Evolutionary conservation across 73 alveolate species (phyloP), one percentile per base, ranked within the genome.

Genomic region (Strombidium stylifer): DNA sequence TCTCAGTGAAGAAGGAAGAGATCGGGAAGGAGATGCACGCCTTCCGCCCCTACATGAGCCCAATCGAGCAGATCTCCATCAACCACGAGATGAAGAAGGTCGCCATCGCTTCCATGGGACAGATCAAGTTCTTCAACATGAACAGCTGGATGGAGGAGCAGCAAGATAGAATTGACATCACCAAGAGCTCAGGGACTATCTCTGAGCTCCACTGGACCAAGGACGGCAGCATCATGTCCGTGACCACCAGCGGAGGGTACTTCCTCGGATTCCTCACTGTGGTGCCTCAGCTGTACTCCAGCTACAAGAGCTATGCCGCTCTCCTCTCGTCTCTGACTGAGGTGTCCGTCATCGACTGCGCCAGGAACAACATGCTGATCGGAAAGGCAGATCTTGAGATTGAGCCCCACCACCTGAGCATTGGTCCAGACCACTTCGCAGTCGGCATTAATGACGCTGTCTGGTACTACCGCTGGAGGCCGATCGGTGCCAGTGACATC

Each of bases 141-240:
- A 73, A 68, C 37, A 78, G 86, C 21, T 88, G 93, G 91, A 65
- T 82, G 37, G 99, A 94, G 82, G 70, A 62, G n/a, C 44, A 30
- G 3, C 70, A 69, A 8, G 96, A 87, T 36, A 70, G 84, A 61
- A 76, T 87, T 39, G 90, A 67, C 8, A 74, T 87, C n/a, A 75
- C 93, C 1, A 81, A 59, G 55, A 54, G 58, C 32, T 84, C 87
- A 0, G 98, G 97, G 27, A 85, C 74, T 48, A 94, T 94, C 61
- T 75, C 95, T 27, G 76, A 69, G 45, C 62, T 94, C 75, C 69
- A 58, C 48, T 97, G 99, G 99, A 74, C 97, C 15, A 77, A 76
- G 44, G 97, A 94, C 61, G 99, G 99, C 7, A 94, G 92, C 75
- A 86, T 93, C 27, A 50, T 96, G 49, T 71, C 96, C 20, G 90